These are phyloP conservation scores for Arabidopsis hybrid DNA, from an alignment of 441 rosid genomes.

Conservation along the genomic window DNA sequence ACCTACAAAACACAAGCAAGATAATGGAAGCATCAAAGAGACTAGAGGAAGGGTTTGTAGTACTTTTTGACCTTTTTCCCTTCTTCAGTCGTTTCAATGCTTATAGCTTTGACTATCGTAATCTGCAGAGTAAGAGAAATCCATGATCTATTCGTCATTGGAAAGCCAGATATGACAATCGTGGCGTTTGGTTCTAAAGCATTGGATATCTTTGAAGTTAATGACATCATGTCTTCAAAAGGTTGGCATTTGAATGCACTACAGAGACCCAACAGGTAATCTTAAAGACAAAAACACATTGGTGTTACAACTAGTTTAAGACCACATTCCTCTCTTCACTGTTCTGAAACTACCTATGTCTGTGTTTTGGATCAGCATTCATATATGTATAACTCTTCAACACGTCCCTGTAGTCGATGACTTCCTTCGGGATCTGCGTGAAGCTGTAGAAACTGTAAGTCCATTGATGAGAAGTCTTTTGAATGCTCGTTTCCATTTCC, in stretches of 20 bases:
- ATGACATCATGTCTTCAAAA: conserved; percentile 84
- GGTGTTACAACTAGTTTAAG: neutral
- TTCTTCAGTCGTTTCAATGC: neutral
- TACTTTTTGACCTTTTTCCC: neutral
- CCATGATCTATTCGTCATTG: conserved; percentile 74
- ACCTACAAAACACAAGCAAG: conserved; percentile 72
- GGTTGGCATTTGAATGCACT: conserved; percentile 98
- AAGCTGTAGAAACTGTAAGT: conserved; percentile 80
- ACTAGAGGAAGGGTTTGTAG: conserved; percentile 70
- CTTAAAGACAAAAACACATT: neutral
- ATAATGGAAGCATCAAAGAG: conserved; percentile 85
- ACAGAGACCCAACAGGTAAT: conserved; percentile 95
- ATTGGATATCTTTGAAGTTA: conserved; percentile 90
- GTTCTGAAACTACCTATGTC: conserved; percentile 10
- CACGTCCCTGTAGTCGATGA: conserved; percentile 67
- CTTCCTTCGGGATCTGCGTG: conserved; percentile 76
- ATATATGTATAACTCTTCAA: conserved; percentile 90
- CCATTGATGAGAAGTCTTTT: neutral
- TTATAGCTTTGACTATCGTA: conserved; percentile 16
- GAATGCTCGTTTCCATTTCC: neutral
- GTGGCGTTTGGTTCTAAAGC: conserved; percentile 81
- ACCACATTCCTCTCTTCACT: conserved; percentile 33
- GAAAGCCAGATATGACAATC: conserved; percentile 93
- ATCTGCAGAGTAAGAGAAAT: conserved; percentile 72
- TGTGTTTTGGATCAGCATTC: conserved; percentile 65